phyloP scores from a whole-genome alignment of 225 moss, liverwort and hornwort species.

The Bryum argenteum region DNA sequence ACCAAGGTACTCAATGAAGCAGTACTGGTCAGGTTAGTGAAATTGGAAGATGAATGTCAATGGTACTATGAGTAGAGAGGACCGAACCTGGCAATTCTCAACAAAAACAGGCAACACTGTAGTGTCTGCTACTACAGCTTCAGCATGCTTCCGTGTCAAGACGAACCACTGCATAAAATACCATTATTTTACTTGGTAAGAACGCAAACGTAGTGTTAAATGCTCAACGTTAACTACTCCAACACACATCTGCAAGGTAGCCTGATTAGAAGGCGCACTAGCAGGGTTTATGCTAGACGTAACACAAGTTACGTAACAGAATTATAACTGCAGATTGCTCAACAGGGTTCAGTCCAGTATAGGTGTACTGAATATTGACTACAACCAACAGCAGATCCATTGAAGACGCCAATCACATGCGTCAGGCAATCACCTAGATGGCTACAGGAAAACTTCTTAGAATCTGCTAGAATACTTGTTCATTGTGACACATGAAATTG shows the following conservation, averaged over 20 bases:
- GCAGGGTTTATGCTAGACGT: not conserved
- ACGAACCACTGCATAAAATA: conserved; percentile 81
- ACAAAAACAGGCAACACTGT: conserved; percentile 71
- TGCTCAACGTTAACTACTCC: conserved; percentile 11
- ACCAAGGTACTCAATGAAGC: conserved; percentile 3
- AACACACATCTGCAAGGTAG: conserved; percentile 12
- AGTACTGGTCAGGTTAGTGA: not conserved
- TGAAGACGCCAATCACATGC: not conserved
- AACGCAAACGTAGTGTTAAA: not conserved
- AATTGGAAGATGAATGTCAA: not conserved
- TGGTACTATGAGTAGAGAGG: not conserved
- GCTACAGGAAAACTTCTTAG: not conserved
- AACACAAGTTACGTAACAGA: too few species aligned
- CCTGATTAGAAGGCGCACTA: not conserved
- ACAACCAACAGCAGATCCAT: conserved; percentile 16
- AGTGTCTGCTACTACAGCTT: conserved; percentile 70
- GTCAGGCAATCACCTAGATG: conserved; percentile 7
- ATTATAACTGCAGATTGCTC: not conserved
- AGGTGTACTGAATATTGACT: not conserved
- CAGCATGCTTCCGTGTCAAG: conserved; percentile 75
- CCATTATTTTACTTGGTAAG: conserved; percentile 14
- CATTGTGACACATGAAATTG: conserved; percentile 6
- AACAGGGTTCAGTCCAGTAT: not conserved
- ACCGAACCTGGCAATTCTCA: conserved; percentile 76
- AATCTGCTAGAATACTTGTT: not conserved